A percentile compares a stretch with the other conserved stretches of the same genome.
Evolutionary conservation across 257 asterid genomes (phyloP).

Genomic region (Solanum clarkiae): DNA sequence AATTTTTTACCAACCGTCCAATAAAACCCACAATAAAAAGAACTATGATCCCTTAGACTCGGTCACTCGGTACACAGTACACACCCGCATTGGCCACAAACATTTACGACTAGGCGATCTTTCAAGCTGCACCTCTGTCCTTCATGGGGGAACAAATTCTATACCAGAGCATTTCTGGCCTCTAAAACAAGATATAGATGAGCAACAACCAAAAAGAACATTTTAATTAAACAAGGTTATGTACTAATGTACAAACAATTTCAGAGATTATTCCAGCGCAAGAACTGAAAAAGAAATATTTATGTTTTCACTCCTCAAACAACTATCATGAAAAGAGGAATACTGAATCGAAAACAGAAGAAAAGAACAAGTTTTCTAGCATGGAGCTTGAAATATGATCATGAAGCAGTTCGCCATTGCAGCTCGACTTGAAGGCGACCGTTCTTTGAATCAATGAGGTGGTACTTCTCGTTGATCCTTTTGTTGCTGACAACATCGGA

Average conservation of each 20-base stretch:
- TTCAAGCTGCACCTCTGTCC: neutral
- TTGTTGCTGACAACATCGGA: slow-evolving; percentile 33
- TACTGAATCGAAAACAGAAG: neutral
- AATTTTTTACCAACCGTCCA: neutral
- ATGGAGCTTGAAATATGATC: neutral
- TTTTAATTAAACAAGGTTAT: neutral
- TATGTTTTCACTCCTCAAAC: neutral
- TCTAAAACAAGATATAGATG: neutral
- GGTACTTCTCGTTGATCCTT: slow-evolving; percentile 36
- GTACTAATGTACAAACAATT: neutral
- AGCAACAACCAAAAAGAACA: neutral
- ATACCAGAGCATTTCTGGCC: neutral
- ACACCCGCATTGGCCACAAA: neutral
- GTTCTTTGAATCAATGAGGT: slow-evolving; percentile 38
- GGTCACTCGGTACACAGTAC: neutral
- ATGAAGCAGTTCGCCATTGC: slow-evolving; percentile 32
- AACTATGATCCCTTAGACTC: neutral
- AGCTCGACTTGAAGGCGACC: slow-evolving; percentile 31
- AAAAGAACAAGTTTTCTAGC: neutral
- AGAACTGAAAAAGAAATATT: neutral
- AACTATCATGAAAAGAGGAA: neutral
- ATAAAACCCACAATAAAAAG: neutral
- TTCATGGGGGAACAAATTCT: neutral
- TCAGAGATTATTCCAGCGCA: neutral
- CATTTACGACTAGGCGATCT: neutral